Evolutionary conservation across 2,329 filamentous ascomycete species (phyloP), one percentile per base, ranked within the genome.

Genomic region (Dendrostoma leiphaemia): DNA sequence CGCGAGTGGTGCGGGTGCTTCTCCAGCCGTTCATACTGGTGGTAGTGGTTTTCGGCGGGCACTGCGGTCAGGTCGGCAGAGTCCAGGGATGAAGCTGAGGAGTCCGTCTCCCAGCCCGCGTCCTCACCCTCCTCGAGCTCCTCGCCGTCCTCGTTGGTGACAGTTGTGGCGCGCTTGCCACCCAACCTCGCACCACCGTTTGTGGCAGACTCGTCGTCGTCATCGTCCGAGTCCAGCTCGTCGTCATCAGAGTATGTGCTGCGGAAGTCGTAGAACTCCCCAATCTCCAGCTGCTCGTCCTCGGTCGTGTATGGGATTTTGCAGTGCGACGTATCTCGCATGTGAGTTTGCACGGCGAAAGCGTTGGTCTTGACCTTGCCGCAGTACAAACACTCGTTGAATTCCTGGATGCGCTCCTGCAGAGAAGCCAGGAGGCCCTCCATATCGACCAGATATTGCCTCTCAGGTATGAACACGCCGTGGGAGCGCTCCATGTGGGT

Each of bases 311-410:
- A 99, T 0, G 91, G 92, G 62, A 99, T 95, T 82, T 92, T 96
- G 80, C 93, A 97, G 72, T 99, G 94, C 1, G 91, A 89, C 68
- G 91, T 93, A 69, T 99, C 94, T 41, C 91, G 86, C 94, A 99
- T 99, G 69, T 99, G 94, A 0, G 92, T 97, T 67, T 97, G 92
- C 24, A 92, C 84, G 17, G 90, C 93, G 54, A 86, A 85, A 0
- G 88, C 79, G 12, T 86, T 92, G 59, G 86, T 83, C 67, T 94
- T 90, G 40, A 87, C 71, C 70, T 94, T 95, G 67, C 89, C 87
- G 68, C 94, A 99, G 67, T 86, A 91, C 44, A 99, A 71, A 69
- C 94, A 99, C 69, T 96, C 87, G 67, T 91, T 85, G 58, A 87
- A 83, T 56, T 91, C 83, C 58, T 86, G 82, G 37, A 99, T 86